Base-by-base conservation (phyloP, 1,284 basidiomycete genomes). In the Ganoderma resinaceum region DNA sequence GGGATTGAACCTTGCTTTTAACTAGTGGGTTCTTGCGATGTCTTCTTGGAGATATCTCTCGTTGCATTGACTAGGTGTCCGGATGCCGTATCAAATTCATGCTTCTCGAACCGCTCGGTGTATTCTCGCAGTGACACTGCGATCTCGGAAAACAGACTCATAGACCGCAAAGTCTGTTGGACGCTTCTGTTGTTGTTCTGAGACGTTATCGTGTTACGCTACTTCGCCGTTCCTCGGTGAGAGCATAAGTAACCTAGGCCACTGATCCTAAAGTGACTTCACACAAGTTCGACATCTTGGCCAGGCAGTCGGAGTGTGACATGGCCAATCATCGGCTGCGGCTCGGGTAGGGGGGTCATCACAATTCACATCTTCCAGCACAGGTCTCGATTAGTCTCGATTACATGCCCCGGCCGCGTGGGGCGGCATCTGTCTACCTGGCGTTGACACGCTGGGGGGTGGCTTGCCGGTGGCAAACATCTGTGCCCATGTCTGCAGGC, bases 381-480 rank as follows among this genome's bases (percentile, higher is more conserved):
- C 46, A 14, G 23, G 46, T 52, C 23, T 52, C n/a, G 46, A 26
- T 8, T 26, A 11, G 46, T 52, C 23, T 52, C n/a, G 46, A 26
- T 8, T 23, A 14, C 46, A 14, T 43, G 4, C 23, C 9, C 46
- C 8, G 46, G 46, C 46, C 23, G 23, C 46, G 26, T 49, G 9
- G 7, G 46, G 46, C 46, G 46, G 46, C 46, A 49, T 49, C 46
- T 49, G 43, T 49, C 46, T n/a, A n/a, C n/a, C n/a, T n/a, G n/a
- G n/a, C n/a, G n/a, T n/a, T n/a, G n/a, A n/a, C n/a, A n/a, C n/a
- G n/a, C n/a, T 14, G 14, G 46, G 43, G 43, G 3, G 8, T 46
- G 43, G 20, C 3, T 46, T n/a, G 42, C 20, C 20, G 43, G 20
- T 9, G 26, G 46, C 46, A 26, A 23, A 49, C 12, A 12, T 14